Conservation (phyloP, 768 basidiomycete genomes). For the Albatrellus ellisii region DNA sequence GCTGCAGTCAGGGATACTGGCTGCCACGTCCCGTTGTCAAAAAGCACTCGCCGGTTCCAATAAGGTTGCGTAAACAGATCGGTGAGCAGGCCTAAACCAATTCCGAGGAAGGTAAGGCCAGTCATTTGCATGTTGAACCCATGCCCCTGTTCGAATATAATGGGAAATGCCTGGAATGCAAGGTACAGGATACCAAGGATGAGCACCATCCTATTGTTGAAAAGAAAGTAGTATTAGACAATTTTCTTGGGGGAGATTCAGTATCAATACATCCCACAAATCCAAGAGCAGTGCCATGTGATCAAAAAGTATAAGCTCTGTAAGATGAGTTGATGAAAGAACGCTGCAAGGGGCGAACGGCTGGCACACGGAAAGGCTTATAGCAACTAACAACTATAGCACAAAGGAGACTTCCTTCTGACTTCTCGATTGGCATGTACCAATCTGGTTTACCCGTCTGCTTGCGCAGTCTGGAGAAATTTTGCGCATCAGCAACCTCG, state of each 20-base stretch:
- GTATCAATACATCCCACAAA: constrained; percentile 37
- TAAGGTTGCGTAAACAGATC: constrained; percentile 28
- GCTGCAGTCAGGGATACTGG: neutral
- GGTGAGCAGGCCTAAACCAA: constrained; percentile 33
- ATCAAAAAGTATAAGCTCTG: constrained; percentile 52
- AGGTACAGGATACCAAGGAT: constrained; percentile 34
- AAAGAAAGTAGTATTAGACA: neutral
- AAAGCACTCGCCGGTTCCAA: constrained; percentile 25
- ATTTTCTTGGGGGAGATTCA: neutral
- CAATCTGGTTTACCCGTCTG: constrained; percentile 38
- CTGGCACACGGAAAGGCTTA: constrained; percentile 48
- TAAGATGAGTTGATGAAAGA: neutral
- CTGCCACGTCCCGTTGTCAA: neutral
- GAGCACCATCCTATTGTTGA: constrained; percentile 26
- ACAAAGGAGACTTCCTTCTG: constrained; percentile 27
- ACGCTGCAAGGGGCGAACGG: neutral
- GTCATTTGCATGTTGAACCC: constrained; percentile 38
- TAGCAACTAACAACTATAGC: constrained; percentile 48
- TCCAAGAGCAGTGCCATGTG: constrained; percentile 68
- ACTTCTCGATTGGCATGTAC: constrained; percentile 46
- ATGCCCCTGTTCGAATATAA: constrained; percentile 35
- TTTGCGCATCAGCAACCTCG: neutral
- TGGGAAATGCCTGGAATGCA: constrained; percentile 43
- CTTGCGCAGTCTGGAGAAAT: constrained; percentile 33
- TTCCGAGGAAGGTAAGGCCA: constrained; percentile 36